Evolutionary conservation across 257 asterid genomes (phyloP).

Genomic region (Mentha longifolia): DNA sequence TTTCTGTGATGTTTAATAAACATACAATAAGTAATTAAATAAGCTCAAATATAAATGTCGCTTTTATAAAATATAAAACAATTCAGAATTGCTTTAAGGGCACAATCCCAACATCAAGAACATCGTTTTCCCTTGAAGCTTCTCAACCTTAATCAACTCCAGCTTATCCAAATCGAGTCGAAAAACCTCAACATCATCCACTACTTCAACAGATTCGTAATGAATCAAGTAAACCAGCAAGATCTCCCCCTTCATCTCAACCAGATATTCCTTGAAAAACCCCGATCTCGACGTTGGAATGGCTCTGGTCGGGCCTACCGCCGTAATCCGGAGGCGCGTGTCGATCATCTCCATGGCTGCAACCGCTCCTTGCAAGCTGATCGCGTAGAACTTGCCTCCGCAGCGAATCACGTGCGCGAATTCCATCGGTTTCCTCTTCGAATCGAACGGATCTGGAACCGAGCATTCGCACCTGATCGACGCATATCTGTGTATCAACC

Average conservation of each 20-base stretch:
- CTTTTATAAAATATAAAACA: no score
- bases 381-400: neutral
- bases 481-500: no score
- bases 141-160: conserved; percentile 21
- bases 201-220: neutral
- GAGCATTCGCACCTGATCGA: no score
- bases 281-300: neutral
- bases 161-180: neutral
- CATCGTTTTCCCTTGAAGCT: conserved; percentile 10
- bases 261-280: conserved; percentile 20
- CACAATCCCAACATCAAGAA: no score
- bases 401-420: neutral
- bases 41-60: no score
- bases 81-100: no score
- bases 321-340: neutral
- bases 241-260: conserved; percentile 17
- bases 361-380: conserved; percentile 24
- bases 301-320: neutral
- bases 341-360: neutral
- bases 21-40: no score
- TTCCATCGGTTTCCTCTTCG: neutral
- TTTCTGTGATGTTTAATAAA: no score
- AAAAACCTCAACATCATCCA: conserved; percentile 17
- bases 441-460: conserved; percentile 10
- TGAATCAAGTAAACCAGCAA: conserved; percentile 14